Conservation (phyloP, 768 basidiomycete species). For the Collybiopsis luxurians region DNA sequence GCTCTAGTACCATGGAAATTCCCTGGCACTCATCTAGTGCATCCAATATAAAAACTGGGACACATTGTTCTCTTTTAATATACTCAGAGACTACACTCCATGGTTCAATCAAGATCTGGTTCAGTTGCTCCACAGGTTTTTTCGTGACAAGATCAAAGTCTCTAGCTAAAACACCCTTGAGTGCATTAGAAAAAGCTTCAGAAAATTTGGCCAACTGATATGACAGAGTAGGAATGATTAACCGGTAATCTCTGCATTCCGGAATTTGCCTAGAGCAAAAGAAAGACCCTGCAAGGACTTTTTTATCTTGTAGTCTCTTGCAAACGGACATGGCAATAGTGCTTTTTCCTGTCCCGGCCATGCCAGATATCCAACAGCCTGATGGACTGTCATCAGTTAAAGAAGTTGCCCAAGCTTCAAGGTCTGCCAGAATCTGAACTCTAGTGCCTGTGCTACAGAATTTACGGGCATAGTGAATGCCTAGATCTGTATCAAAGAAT, state of each 20-base stretch:
- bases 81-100: neutral
- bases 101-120: neutral
- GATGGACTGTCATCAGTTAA: neutral
- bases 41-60: neutral
- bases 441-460: neutral
- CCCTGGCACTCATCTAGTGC: too few relatives aligned
- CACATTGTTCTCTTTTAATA: neutral
- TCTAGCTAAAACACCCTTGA: neutral
- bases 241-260: too few relatives aligned
- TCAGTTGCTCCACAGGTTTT: neutral
- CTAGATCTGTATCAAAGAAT: too few relatives aligned
- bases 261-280: too few relatives aligned
- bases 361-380: too few relatives aligned
- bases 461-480: neutral
- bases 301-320: too few relatives aligned
- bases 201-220: slow-evolving; percentile 1
- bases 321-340: too few relatives aligned
- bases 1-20: neutral
- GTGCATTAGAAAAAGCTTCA: neutral
- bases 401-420: neutral
- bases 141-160: neutral
- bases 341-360: too few relatives aligned
- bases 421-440: neutral
- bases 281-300: too few relatives aligned
- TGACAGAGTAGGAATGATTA: slow-evolving; percentile 5